Evolutionary conservation across 495 filamentous ascomycete species (phyloP).

Genomic region (Lindgomyces ingoldianus): DNA sequence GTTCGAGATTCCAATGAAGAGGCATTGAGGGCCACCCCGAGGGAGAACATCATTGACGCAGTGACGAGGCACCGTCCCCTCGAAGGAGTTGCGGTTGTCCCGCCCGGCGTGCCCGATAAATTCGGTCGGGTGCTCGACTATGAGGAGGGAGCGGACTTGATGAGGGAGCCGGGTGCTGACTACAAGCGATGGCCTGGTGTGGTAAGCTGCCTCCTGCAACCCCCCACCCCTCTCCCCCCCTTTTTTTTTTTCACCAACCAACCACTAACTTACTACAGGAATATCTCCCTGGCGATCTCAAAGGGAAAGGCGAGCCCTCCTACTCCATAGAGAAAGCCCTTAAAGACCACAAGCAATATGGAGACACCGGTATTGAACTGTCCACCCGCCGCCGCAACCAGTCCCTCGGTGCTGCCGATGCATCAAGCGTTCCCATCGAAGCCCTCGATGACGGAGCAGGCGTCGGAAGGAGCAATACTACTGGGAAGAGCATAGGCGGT

Average conservation of each 20-base stretch:
- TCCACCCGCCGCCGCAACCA: conserved; percentile 37
- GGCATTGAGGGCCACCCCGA: conserved; percentile 79
- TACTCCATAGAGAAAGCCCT: conserved; percentile 67
- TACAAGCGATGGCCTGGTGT: conserved; percentile 69
- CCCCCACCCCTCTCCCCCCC: neutral
- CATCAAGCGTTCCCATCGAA: conserved; percentile 7
- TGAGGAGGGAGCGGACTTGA: conserved; percentile 81
- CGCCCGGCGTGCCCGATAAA: conserved; percentile 67
- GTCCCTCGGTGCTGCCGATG: conserved; percentile 23
- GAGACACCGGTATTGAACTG: conserved; percentile 42
- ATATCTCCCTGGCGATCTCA: conserved; percentile 70
- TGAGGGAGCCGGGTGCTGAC: conserved; percentile 64
- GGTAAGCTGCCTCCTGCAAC: conserved; percentile 52
- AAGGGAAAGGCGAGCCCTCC: conserved; percentile 77
- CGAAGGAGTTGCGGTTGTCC: conserved; percentile 75
- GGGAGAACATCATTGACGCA: conserved; percentile 74
- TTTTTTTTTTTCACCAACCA: neutral
- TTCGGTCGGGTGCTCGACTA: conserved; percentile 74
- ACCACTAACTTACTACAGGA: conserved; percentile 48
- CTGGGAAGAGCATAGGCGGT: conserved; percentile 24
- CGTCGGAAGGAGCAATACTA: conserved; percentile 30
- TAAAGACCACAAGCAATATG: conserved; percentile 53
- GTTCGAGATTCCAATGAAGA: conserved; percentile 71
- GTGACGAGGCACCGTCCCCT: conserved; percentile 76
- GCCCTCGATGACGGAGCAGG: neutral